Conservation (phyloP, 1,139 yeast species). For the Zygotorulaspora mrakii region DNA sequence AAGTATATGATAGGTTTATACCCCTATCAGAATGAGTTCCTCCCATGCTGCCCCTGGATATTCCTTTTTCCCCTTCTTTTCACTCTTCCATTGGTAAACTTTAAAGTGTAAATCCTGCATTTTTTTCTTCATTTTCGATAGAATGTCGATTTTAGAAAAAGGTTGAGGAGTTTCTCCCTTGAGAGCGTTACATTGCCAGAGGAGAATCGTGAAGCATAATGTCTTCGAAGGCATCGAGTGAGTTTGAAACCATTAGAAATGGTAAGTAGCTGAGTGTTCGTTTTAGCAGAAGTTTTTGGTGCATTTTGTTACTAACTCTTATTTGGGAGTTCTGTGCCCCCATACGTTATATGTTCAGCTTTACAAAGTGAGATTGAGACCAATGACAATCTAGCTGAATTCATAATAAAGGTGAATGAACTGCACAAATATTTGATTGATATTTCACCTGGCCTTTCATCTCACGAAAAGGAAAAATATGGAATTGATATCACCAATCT, state of each 20-base stretch:
- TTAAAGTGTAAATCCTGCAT: neutral
- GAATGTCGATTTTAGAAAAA: neutral
- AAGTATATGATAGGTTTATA: no score
- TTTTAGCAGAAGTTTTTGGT: no score
- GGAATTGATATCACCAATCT: constrained; percentile 18
- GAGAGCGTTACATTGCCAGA: no score
- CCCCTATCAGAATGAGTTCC: no score
- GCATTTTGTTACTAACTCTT: no score
- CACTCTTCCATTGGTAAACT: neutral
- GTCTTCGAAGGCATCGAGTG: constrained; percentile 2
- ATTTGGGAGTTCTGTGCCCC: no score
- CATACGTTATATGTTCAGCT: constrained; percentile 1
- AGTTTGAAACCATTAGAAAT: neutral
- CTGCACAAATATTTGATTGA: constrained; percentile 17
- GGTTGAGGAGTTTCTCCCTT: neutral
- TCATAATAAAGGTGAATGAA: constrained; percentile 14
- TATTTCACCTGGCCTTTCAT: constrained; percentile 17
- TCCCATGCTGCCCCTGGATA: no score
- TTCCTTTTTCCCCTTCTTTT: neutral
- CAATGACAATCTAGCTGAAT: constrained; percentile 2
- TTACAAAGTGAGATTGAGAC: constrained; percentile 4
- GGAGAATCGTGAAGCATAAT: neutral
- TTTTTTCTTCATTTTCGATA: no score
- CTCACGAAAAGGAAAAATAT: constrained; percentile 23
- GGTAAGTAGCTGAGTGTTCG: constrained; percentile 1